Base-by-base conservation (phyloP, 2,329 filamentous ascomycete genomes). In the Epichloe sibirici region DNA sequence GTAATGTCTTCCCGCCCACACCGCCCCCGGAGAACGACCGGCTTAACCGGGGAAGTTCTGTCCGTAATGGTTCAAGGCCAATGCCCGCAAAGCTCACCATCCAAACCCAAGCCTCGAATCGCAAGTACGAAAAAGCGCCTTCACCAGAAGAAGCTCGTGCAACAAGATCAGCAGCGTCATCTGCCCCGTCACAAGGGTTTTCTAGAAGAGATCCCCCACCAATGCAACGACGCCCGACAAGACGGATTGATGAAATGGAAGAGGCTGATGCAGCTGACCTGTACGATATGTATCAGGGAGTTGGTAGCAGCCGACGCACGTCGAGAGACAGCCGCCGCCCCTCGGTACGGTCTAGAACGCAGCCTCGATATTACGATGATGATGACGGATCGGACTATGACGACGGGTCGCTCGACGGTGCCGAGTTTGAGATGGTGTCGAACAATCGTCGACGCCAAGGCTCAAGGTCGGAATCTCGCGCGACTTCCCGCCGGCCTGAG, bases 1-100 rank as follows among this genome's bases (percentile, higher is more conserved):
- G 89, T 61, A 88, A 87, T 61, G 80, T 91, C 57, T 96, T 97
- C 72, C 93, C 93, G 17, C 93, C 93, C n/a, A 97, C 93, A n/a
- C 93, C 93, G 42, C 93, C 93, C 6, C 93, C 93, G 5, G 93
- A 98, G 73, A 80, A 81, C 56, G 90, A 96, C 59, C 85, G 84
- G 44, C 72, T 78, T 61, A 77, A 70, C 57, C 74, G 81, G 23
- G 79, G 72, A 49, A 74, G 74, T 31, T 84, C 81, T n/a, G 77
- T 83, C 48, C 78, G 80, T 54, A 82, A 74, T 59, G 80, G 79
- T 2, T 71, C 74, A 47, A 83, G 78, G 57, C 80, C 79, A 39
- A 74, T 76, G 69, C 78, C 76, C n/a, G 74, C 79, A 25, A 80
- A 79, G 59, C 74, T 85, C 56, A 83, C 80, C 58, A 83, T 83